Evolutionary conservation across 352 stramenopile genomes (phyloP).

Genomic region (Phytophthora citrophthora): DNA sequence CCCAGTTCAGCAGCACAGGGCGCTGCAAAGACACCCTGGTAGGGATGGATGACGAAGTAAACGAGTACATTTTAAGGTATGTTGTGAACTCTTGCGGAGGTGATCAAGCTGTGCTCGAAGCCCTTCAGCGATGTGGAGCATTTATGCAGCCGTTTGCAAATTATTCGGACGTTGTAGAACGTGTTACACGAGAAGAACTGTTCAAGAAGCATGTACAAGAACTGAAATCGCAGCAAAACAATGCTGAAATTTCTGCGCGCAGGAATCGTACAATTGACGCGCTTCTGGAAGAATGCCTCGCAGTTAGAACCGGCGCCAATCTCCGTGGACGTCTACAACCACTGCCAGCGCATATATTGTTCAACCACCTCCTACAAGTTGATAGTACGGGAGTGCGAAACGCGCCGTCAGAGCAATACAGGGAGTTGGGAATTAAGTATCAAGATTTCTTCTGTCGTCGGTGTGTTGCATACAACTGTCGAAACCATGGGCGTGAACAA

Average conservation of each 20-base stretch:
- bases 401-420: constrained; percentile 27
- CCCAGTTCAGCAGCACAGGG: constrained; percentile 47
- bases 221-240: constrained; percentile 20
- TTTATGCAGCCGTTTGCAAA: constrained; percentile 68
- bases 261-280: constrained; percentile 15
- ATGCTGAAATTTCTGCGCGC: background rate
- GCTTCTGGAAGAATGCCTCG: constrained; percentile 19
- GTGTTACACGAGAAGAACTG: constrained; percentile 31
- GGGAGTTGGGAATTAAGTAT: constrained; percentile 45
- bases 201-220: constrained; percentile 22
- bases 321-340: constrained; percentile 41
- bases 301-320: constrained; percentile 12
- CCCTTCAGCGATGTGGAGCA: constrained; percentile 49
- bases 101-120: constrained; percentile 50
- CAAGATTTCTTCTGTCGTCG: constrained; percentile 74
- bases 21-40: constrained; percentile 46
- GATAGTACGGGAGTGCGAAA: constrained; percentile 21
- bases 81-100: constrained; percentile 46
- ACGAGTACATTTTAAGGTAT: constrained; percentile 72
- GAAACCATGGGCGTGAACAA: constrained; percentile 68
- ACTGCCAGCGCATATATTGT: constrained; percentile 30
- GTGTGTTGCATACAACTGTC: constrained; percentile 81
- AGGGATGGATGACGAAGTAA: constrained; percentile 66
- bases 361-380: constrained; percentile 33
- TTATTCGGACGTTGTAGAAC: constrained; percentile 58